Evolutionary conservation across 148 eudicot genomes (phyloP), one percentile per base, ranked within the genome.

Genomic region (Bassia scoparia): DNA sequence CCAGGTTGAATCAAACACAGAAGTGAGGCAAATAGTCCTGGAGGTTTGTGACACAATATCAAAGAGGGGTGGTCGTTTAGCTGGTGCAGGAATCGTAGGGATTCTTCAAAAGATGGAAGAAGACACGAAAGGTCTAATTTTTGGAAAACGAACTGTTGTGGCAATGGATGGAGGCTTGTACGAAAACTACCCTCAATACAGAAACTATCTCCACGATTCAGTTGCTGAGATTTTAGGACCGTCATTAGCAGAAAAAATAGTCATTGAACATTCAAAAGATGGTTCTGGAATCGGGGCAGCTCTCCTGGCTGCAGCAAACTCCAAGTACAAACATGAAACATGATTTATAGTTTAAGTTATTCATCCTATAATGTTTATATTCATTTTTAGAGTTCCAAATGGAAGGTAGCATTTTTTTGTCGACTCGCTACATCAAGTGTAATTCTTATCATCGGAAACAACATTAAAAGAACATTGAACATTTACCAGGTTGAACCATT

Each of bases 251-350:
- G 77, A 80, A 61, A 85, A 85, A 29, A 38, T 91, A 55, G 70
- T 89, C 31, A 86, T 91, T 5, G 86, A 91, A 74, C 94, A 87
- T 50, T 76, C 89, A 0, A 89, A 91, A 76, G 97, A 89, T 56
- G 89, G 90, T 31, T 92, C 95, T 33, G 97, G 94, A 30, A 89
- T 89, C n/a, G 97, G 97, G 31, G 94, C 97, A 30, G 94, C 94
- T 70, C 89, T 91, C 37, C 71, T 92, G 65, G 97, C 97, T 67
- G 94, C 97, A 31, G 60, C 90, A 64, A 89, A 89, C 50, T 89
- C 94, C 2, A 85, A 74, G 77, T 84, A 90, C 61, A 30, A 53
- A 43, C 85, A 80, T 60, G 81, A 30, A 53, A 43, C 85, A 80
- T 60, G 81, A 68, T 59, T 64, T 67, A 38, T 81, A 70, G 66